Conservation (phyloP, 257 asterid genomes). For the Solanum phureja region DNA sequence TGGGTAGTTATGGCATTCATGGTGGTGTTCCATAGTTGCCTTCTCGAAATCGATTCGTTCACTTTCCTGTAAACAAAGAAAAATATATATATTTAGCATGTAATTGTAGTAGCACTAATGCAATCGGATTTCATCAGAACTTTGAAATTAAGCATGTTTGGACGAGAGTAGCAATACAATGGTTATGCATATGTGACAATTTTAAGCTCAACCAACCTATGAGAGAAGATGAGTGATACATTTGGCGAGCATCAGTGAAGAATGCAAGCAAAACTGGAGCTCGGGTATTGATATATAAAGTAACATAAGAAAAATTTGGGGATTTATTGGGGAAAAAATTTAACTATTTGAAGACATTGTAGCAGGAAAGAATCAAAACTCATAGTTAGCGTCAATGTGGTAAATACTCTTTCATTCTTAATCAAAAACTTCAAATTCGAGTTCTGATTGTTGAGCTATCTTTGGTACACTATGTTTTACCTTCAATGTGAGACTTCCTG, state of each 20-base stretch:
- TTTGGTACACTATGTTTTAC: neutral
- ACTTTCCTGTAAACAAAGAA: slow-evolving; percentile 35
- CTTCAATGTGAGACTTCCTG: neutral
- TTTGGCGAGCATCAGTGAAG: neutral
- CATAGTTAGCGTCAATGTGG: neutral
- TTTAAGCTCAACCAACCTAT: neutral
- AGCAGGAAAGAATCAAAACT: neutral
- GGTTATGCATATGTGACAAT: neutral
- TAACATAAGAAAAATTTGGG: neutral
- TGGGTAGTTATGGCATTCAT: slow-evolving; percentile 13
- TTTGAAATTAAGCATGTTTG: neutral
- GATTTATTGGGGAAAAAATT: neutral
- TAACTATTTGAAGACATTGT: neutral
- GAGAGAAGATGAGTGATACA: neutral
- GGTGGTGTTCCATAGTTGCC: slow-evolving; percentile 24
- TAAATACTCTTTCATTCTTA: neutral
- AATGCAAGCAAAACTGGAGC: neutral
- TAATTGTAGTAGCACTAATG: neutral
- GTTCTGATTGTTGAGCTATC: accelerated
- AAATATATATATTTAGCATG: neutral
- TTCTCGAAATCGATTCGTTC: slow-evolving; percentile 46
- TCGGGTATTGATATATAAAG: no score
- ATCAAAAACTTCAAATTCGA: accelerated
- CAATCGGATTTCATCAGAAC: neutral
- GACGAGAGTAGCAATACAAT: neutral